Evolutionary conservation across 2,329 filamentous ascomycete genomes (phyloP).

Genomic region (Phyllosticta ampelicida): DNA sequence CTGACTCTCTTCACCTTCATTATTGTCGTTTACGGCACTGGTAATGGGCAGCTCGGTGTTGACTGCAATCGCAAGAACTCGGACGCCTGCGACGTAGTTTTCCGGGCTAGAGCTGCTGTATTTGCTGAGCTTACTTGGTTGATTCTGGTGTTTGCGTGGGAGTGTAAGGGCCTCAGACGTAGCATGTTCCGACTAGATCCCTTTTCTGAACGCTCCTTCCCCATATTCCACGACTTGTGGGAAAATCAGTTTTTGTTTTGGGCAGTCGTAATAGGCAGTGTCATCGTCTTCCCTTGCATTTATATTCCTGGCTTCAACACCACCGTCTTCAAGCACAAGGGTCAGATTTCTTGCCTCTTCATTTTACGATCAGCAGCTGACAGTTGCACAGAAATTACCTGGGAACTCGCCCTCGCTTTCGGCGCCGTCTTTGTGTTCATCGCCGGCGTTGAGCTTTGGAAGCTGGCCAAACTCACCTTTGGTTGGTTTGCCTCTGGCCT

Average conservation of each 20-base stretch:
- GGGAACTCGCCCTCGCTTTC: constrained; percentile 16
- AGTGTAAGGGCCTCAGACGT: constrained; percentile 17
- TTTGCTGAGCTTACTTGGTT: constrained; percentile 18
- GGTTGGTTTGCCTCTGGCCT: constrained; percentile 15
- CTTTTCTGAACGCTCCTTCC: constrained; percentile 12
- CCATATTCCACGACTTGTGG: constrained; percentile 15
- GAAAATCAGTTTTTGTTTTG: constrained; percentile 43
- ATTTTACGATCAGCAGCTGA: not conserved
- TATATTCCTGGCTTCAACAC: constrained; percentile 19
- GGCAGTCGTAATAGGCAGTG: constrained; percentile 47
- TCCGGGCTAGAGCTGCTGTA: constrained; percentile 17
- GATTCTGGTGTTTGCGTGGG: constrained; percentile 17
- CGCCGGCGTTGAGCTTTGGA: constrained; percentile 16
- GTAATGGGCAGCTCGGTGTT: constrained; percentile 21
- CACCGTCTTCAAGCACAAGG: constrained; percentile 18
- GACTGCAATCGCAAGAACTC: constrained; percentile 24
- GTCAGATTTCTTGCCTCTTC: not conserved
- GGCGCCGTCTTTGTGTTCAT: constrained; percentile 16
- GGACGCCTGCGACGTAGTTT: constrained; percentile 20
- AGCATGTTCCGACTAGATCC: constrained; percentile 17
- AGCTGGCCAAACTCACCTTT: constrained; percentile 14
- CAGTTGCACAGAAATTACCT: constrained; percentile 11
- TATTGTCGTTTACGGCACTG: constrained; percentile 24
- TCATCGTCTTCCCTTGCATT: constrained; percentile 48
- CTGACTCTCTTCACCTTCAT: constrained; percentile 25